Conservation (phyloP, 2,329 filamentous ascomycete genomes). For the Epichloe baconii region DNA sequence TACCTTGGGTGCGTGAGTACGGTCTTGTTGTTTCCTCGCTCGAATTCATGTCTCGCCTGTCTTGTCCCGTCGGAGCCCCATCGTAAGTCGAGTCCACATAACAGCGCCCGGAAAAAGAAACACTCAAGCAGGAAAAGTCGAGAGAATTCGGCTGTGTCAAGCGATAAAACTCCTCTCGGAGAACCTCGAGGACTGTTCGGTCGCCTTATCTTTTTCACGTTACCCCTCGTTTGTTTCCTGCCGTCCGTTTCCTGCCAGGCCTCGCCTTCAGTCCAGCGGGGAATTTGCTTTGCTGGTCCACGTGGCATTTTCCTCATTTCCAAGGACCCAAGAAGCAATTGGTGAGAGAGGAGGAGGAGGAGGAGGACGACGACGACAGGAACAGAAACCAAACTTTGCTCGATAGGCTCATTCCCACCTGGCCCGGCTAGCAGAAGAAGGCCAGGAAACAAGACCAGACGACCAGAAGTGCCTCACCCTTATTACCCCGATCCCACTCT, state of each 20-base stretch:
- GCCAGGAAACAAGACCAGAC: neutral
- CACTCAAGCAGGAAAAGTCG: neutral
- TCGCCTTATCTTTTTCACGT: neutral
- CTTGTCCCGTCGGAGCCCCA: neutral
- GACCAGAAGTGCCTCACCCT: neutral
- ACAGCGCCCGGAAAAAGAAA: neutral
- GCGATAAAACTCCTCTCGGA: neutral
- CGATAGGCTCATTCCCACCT: neutral
- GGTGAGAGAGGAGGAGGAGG: too few relatives aligned
- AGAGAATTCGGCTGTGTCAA: neutral
- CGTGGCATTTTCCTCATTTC: too few relatives aligned
- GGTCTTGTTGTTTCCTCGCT: neutral
- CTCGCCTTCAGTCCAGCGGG: neutral
- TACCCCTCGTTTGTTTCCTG: neutral
- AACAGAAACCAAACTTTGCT: neutral
- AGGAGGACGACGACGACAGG: too few relatives aligned
- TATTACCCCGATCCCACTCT: neutral
- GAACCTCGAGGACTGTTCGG: neutral
- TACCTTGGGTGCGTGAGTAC: neutral
- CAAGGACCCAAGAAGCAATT: too few relatives aligned
- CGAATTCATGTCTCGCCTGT: neutral
- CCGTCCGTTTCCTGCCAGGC: neutral
- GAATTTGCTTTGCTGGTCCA: neutral
- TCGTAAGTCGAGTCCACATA: neutral
- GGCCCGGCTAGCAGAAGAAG: neutral